phyloP scores from a whole-genome alignment of 2,329 filamentous ascomycete genomes.

The Ophiostoma perfectum region DNA sequence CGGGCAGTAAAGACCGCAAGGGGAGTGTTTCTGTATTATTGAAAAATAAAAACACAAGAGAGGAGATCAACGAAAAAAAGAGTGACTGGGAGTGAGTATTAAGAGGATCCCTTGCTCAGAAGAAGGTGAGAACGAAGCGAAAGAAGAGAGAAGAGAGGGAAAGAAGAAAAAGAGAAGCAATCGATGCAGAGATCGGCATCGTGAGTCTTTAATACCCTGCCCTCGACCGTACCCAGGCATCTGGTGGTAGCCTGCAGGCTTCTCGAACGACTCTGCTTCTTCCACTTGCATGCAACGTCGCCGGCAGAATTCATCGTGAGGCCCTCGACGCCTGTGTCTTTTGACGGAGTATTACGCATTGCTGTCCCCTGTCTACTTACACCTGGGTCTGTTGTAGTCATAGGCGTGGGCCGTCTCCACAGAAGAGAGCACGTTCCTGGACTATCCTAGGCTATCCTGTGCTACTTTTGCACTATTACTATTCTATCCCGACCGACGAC shows the following conservation, averaged over 20 bases:
- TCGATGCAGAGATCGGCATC: slow-evolving; percentile 6
- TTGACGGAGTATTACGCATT: no score
- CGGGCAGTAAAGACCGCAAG: neutral
- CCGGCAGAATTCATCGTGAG: neutral
- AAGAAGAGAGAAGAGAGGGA: neutral
- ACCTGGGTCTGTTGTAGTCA: neutral
- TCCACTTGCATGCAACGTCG: neutral
- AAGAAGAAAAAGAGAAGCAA: neutral
- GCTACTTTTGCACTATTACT: neutral
- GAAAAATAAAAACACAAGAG: neutral
- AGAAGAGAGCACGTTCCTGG: neutral
- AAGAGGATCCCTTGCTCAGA: neutral
- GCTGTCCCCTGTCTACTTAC: no score
- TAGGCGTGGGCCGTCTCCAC: neutral
- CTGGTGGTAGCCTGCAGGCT: neutral
- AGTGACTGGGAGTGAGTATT: slow-evolving; percentile 9
- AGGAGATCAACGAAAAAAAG: neutral
- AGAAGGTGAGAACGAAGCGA: slow-evolving; percentile 2
- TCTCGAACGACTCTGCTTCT: slow-evolving; percentile 4
- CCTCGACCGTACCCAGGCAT: neutral
- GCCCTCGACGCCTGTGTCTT: neutral
- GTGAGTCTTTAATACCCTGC: slow-evolving; percentile 3
- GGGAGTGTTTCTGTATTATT: neutral
- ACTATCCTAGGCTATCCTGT: neutral
- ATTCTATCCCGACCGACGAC: neutral